Evolutionary conservation across 1,139 yeast genomes (phyloP).

Genomic region (Kodamaea arcana): DNA sequence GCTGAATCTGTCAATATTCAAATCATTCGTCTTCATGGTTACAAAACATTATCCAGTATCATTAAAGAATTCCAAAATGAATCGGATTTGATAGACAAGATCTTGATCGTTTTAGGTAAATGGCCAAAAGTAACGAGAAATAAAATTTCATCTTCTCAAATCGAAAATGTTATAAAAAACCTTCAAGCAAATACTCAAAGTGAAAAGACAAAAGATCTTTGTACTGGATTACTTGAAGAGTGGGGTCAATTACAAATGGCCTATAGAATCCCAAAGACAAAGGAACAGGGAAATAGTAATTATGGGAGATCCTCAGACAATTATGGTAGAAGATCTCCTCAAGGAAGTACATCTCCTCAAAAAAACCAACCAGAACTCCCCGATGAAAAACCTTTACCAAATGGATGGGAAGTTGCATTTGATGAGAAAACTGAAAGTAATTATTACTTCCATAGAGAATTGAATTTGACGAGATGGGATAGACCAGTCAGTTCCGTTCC

Average conservation of each 20-base stretch:
- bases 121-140: constrained; percentile 86
- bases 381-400: constrained; percentile 37
- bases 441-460: constrained; percentile 54
- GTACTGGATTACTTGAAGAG: constrained; percentile 48
- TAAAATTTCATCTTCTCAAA: constrained; percentile 73
- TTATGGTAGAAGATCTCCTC: constrained; percentile 26
- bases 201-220: constrained; percentile 30
- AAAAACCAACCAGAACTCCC: constrained; percentile 1
- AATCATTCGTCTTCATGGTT: constrained; percentile 81
- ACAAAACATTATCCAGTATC: constrained; percentile 67
- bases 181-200: constrained; percentile 32
- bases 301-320: constrained; percentile 19
- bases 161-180: constrained; percentile 59
- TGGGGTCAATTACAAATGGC: constrained; percentile 83
- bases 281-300: constrained; percentile 11
- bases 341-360: constrained; percentile 1
- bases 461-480: constrained; percentile 56
- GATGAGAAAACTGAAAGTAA: constrained; percentile 36
- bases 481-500: constrained; percentile 37
- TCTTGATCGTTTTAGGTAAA: constrained; percentile 53
- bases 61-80: constrained; percentile 36
- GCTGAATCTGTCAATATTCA: constrained; percentile 53
- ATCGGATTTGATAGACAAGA: constrained; percentile 34
- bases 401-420: constrained; percentile 51
- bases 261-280: constrained; percentile 68